Evolutionary conservation across 805 yeast genomes (phyloP), one percentile per base, ranked within the genome.

Genomic region (Hermanozyma aechmeae): DNA sequence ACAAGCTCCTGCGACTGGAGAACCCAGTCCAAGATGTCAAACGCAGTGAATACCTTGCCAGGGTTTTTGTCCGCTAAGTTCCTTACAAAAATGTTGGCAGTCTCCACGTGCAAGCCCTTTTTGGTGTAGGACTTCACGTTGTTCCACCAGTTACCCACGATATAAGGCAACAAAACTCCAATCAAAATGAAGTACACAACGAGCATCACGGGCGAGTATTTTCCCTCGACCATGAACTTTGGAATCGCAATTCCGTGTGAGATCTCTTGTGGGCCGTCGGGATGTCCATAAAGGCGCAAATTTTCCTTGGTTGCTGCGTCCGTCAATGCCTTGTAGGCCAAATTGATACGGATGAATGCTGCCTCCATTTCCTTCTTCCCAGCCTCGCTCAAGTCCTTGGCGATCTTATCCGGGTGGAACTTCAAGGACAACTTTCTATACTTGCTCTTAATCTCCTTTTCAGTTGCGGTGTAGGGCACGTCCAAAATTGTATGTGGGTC

Each of bases 191-290:
- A 73, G 53, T 92, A 92, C 4, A 68, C 40, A 2, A 71, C 52
- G 11, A 79, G 68, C 35, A 85, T 61, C 14, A 79, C 43, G 3
- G 79, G 71, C 4, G 93, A 77, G 14, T 77, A 76, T 33, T 76
- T 68, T 24, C 93, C 86, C 39, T 85, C 95, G 17, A 93, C 82
- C 37, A 92, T 66, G 57, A 83, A 85, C 50, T 80, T 77, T 18
- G 99, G 99, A 40, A 92, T 60, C 0, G 97, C 99, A 53, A 92
- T 86, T 37, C 98, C 98, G 51, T 85, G 96, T 13, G 79, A 62
- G 13, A 79, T 68, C 16, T 83, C 83, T 55, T 84, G 95, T 24
- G 94, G 95, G 24, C 98, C 98, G 60, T 92, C 99, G 4, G 99
- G 99, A 51, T 93, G 95, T 28, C 99, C 99, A 48, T 79, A 92